Evolutionary conservation across 2,329 filamentous ascomycete genomes (phyloP).

Genomic region (Fusarium dlaminii): DNA sequence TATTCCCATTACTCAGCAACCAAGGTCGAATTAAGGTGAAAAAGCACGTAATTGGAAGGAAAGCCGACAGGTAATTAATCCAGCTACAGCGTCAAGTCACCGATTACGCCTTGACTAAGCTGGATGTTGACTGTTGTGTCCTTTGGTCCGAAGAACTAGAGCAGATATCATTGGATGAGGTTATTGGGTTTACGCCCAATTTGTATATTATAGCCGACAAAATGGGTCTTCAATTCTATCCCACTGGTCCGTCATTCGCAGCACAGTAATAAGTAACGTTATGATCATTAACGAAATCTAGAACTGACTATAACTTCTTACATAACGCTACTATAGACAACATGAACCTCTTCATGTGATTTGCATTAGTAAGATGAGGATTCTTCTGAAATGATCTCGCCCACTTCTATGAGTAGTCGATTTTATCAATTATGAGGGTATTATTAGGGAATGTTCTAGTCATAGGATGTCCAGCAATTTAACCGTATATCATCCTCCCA

Average conservation of each 20-base stretch:
- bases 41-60: background rate
- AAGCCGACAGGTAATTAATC: accelerated
- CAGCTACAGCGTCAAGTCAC: background rate
- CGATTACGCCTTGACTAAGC: background rate
- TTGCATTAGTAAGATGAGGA: accelerated
- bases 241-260: background rate
- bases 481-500: background rate
- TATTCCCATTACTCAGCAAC: constrained; percentile 6
- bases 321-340: background rate
- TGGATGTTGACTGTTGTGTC: background rate
- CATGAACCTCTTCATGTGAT: accelerated
- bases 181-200: background rate
- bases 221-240: background rate
- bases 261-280: background rate
- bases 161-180: background rate
- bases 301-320: background rate
- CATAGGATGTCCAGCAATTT: background rate
- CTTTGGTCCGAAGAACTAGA: constrained; percentile 13
- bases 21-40: background rate
- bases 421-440: background rate
- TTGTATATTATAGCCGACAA: background rate
- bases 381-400: too few relatives aligned
- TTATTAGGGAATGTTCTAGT: background rate
- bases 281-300: background rate
- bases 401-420: background rate